Base-by-base conservation (phyloP, 257 asterid genomes). In the Lavandula angustifolia region DNA sequence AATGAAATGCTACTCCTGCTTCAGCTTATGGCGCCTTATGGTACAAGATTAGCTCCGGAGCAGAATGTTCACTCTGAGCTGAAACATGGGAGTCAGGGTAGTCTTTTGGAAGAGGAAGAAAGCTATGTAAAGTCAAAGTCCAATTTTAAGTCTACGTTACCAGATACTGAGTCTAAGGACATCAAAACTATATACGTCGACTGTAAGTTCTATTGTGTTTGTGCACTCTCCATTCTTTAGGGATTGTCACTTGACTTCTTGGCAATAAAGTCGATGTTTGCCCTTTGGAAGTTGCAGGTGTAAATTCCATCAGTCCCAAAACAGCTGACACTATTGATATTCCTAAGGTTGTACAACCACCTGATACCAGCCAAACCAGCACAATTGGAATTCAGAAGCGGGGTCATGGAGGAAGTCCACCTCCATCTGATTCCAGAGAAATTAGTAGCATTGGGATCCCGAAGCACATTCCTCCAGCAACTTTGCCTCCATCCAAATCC, bases 101-200 rank as follows among this genome's bases (percentile, higher is more conserved):
- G 73, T 72, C 58, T 50, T 66, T 35, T 73, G 75, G 82, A 85
- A 76, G 81, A 79, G 82, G 80, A 81, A 54, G 91, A 79, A 72
- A 76, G 70, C 76, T 82, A 75, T 55, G 78, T 80, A 53, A 86
- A 81, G 76, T 71, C 87, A 69, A 82, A 76, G 82, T 73, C 96
- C 62, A 84, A 68, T 68, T 31, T 59, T 58, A 81, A 77, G 69
- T 72, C 89, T 66, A 75, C 78, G 1, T 71, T 73, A 10, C 85
- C 91, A 29, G 98, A 87, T 69, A 75, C 79, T 34, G 98, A 90
- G 78, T 80, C 95, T 54, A 86, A 81, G 83, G 95, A 87, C 44
- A 87, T 94, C 70, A 94, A 94, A 83, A 94, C 94, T 44, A 94
- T 94, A 69, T 90, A 94, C 44, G 92, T 94, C 27, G 99, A 94